phyloP scores from a whole-genome alignment of 192 early-diverging fungal species.

The Lobosporangium transversale region DNA sequence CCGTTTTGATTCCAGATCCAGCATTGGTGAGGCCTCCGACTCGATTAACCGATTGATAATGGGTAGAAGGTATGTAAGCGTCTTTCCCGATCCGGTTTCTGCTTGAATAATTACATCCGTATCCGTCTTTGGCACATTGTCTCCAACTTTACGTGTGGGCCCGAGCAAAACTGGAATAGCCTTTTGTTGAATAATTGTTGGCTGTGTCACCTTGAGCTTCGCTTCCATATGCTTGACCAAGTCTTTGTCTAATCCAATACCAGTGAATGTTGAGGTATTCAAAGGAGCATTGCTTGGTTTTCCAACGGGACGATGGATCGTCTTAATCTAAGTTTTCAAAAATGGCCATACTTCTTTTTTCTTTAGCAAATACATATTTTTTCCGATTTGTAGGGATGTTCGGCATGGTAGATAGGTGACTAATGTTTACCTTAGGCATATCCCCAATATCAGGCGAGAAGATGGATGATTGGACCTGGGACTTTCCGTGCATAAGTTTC shows the following conservation, averaged over 20 bases:
- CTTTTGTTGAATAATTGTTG: slow-evolving; percentile 90
- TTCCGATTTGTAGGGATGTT: too few species aligned
- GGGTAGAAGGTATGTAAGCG: slow-evolving; percentile 92
- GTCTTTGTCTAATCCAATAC: slow-evolving; percentile 80
- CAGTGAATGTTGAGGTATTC: slow-evolving; percentile 70
- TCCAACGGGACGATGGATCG: slow-evolving; percentile 30
- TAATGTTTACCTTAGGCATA: slow-evolving; percentile 46
- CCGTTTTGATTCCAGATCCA: slow-evolving; percentile 64
- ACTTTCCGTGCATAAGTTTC: slow-evolving; percentile 62
- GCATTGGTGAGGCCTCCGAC: slow-evolving; percentile 52
- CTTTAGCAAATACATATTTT: too few species aligned
- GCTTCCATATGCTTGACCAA: slow-evolving; percentile 71
- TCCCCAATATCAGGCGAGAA: slow-evolving; percentile 80
- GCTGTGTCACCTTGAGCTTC: slow-evolving; percentile 80
- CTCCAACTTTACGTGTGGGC: slow-evolving; percentile 54
- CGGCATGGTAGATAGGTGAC: too few species aligned
- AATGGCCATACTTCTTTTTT: neutral
- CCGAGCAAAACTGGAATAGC: slow-evolving; percentile 81
- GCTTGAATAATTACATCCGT: slow-evolving; percentile 93
- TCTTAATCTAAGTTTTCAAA: slow-evolving; percentile 16
- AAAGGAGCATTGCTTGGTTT: slow-evolving; percentile 63
- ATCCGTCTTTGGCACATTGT: slow-evolving; percentile 54
- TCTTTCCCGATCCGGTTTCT: slow-evolving; percentile 98
- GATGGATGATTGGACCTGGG: slow-evolving; percentile 83
- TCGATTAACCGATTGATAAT: slow-evolving; percentile 88